Evolutionary conservation across 2,329 filamentous ascomycete genomes (phyloP), one percentile per base, ranked within the genome.

Genomic region (Botrytis deweyae): DNA sequence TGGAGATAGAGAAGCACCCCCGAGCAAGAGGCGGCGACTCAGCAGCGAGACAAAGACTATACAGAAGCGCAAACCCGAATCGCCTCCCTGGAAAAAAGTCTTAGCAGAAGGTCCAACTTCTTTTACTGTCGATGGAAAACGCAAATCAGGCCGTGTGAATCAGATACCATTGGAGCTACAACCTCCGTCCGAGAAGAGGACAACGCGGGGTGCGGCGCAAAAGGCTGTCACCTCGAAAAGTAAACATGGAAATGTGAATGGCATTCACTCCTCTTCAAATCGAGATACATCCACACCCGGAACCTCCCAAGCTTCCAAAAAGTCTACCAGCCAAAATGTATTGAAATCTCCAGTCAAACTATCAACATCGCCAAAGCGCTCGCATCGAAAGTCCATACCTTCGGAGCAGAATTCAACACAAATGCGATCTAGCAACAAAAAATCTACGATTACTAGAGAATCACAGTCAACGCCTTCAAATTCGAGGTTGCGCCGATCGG

Each of bases 61-160:
- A 75, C 82, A 84, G 76, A 83, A 85, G 75, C 79, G 82, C 80
- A 85, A 91, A 83, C 84, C 85, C 71, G 86, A 88, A 75, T 98
- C 95, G 76, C 96, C 96, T 77, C 96, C 96, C 36, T 99, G 96
- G 96, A 98, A 96, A 85, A 93, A 90, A 80, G 88, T 93, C 76
- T 88, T 88, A 74, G 93, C 92, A 59, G 93, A 97, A 42, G 96
- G 96, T 0, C 96, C 96, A 36, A 96, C 95, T 5, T 92, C 93
- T 0, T 95, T 97, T 81, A 88, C 92, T 64, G 89, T 87, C 84
- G 92, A 87, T 88, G 93, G 93, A 67, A 87, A 87, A 76, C 87
- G 90, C 75, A 91, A 90, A 79, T 92, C 90, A 36, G 89, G 89
- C 59, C 87, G 90, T 75, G 88, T 89, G 78, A 91, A 92, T 79